phyloP scores from a whole-genome alignment of 2,329 filamentous ascomycete genomes.

The Zasmidium cellare region DNA sequence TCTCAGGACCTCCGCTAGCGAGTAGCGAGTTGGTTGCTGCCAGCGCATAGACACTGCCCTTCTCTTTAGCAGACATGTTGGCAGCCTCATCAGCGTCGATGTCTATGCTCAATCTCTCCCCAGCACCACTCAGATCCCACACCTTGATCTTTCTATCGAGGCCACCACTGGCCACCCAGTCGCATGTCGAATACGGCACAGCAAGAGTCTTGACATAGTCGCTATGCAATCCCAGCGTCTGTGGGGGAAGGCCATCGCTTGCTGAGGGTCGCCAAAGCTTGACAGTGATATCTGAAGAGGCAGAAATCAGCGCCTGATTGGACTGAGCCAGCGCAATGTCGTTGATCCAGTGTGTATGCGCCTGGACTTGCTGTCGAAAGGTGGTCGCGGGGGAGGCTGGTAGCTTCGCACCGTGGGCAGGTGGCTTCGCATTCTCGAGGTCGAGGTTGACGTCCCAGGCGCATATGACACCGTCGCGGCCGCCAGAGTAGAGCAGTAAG shows the following conservation, averaged over 20 bases:
- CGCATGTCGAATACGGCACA: constrained; percentile 66
- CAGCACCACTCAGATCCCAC: constrained; percentile 88
- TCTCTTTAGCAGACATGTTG: constrained; percentile 68
- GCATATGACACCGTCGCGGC: constrained; percentile 92
- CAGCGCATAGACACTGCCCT: constrained; percentile 93
- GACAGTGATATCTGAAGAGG: constrained; percentile 90
- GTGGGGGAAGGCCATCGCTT: constrained; percentile 63
- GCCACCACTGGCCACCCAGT: constrained; percentile 92
- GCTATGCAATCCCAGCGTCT: constrained; percentile 85
- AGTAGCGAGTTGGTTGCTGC: constrained; percentile 77
- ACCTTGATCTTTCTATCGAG: constrained; percentile 88
- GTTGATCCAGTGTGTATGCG: constrained; percentile 96
- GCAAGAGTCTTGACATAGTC: constrained; percentile 97
- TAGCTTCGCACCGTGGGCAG: constrained; percentile 36
- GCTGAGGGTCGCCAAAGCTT: constrained; percentile 83
- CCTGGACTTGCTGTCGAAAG: constrained; percentile 66
- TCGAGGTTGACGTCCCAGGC: constrained; percentile 87
- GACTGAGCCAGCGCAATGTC: constrained; percentile 80
- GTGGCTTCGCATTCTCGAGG: constrained; percentile 47
- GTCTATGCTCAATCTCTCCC: constrained; percentile 84
- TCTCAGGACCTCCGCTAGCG: constrained; percentile 91
- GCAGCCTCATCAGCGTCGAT: constrained; percentile 77
- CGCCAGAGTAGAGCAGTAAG: constrained; percentile 87
- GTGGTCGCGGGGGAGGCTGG: constrained; percentile 45
- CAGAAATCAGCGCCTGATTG: constrained; percentile 79